Evolutionary conservation across 225 moss, liverwort and hornwort species (phyloP), one percentile per base, ranked within the genome.

Genomic region (Polytrichum commune): DNA sequence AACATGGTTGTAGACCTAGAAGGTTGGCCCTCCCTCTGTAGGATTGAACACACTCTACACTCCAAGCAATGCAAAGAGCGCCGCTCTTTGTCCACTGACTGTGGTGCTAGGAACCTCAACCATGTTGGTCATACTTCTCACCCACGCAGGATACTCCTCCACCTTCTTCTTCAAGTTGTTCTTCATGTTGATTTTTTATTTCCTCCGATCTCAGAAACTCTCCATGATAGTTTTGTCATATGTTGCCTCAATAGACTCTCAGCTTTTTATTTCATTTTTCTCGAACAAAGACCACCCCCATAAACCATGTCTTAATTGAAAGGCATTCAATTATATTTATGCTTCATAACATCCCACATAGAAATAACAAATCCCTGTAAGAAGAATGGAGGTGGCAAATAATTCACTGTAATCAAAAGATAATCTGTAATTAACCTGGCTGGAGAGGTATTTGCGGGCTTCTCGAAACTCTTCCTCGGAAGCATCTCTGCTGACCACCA

Each of bases 161-260:
- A 93, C 86, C 75, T 92, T 96, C 81, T 90, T 92, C 89, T 92
- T 96, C 46, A 96, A 55, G 54, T 80, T 90, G 67, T 85, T 88
- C 78, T 93, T 92, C 30, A 93, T 61, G 62, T 93, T 96, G 18
- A 90, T 93, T 75, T 96, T 96, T 9, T 86, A 78, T 6, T 87
- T 91, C 67, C 75, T 96, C 67, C 93, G 89, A 35, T 80, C 89
- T 66, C 93, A 84, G 71, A 89, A 96, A 69, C 96, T 96, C 66
- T 92, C 91, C 93, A 96, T 92, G 69, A 96, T 93, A 55, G 93
- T 96, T 72, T 92, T 93, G 69, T 96, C 96, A 67, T 96, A 93
- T 5, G 96, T 93, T 8, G 90, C 90, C 80, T 96, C 96, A 46
- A 96, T 92, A 2, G 88, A 63, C 74, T 93, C 96, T 65, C 87